Percentiles rank a stretch among this genome's conserved stretches.
Conservation (phyloP, 495 filamentous ascomycete species). For the Neurospora sp. region DNA sequence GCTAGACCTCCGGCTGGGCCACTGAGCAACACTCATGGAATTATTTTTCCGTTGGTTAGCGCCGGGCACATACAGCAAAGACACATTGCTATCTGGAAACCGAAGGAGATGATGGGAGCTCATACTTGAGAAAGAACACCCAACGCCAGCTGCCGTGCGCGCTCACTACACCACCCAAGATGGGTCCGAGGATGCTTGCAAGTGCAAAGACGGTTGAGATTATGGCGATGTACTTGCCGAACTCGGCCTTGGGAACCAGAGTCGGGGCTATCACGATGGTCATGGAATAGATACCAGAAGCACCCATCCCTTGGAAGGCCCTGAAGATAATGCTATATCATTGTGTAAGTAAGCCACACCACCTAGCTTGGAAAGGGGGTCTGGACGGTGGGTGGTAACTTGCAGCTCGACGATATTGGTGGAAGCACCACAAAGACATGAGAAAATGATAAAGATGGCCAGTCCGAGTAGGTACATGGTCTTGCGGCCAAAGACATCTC, state of each 20-base stretch:
- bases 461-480: constrained; percentile 30
- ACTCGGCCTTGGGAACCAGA: constrained; percentile 35
- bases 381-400: constrained; percentile 2
- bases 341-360: neutral
- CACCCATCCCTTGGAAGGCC: constrained; percentile 46
- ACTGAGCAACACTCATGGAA: constrained; percentile 1
- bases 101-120: neutral
- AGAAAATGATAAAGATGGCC: constrained; percentile 41
- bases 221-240: constrained; percentile 35
- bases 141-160: constrained; percentile 25
- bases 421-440: constrained; percentile 39
- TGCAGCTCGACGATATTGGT: constrained; percentile 39
- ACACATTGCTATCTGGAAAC: neutral
- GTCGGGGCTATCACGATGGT: constrained; percentile 35
- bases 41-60: neutral
- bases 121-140: constrained; percentile 32
- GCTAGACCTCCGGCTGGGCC: constrained; percentile 19
- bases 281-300: constrained; percentile 43
- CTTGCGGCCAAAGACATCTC: constrained; percentile 45
- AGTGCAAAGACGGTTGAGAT: constrained; percentile 38
- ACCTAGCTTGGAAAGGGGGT: neutral
- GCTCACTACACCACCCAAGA: constrained; percentile 35
- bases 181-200: constrained; percentile 30
- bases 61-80: neutral
- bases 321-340: constrained; percentile 39